Evolutionary conservation across 805 yeast species (phyloP), one percentile per base, ranked within the genome.

Genomic region (Ogataea saltuana): DNA sequence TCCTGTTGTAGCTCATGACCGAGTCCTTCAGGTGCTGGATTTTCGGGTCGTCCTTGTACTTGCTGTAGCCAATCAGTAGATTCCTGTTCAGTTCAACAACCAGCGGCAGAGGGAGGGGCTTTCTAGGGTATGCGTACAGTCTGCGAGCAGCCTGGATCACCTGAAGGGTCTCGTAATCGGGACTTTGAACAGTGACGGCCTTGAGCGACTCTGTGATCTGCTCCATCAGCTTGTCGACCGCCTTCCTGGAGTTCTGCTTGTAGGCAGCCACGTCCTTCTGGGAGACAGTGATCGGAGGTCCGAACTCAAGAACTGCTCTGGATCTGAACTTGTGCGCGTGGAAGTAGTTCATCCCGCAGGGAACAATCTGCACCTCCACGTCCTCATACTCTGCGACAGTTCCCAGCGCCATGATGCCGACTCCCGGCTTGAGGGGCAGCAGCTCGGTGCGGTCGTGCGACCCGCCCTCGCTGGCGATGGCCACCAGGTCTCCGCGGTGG

Each of bases 391-490:
- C 75, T 8, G 81, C 83, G 70, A 87, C 78, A 10, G 98, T 88
- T 4, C 99, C 99, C 22, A 91, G 70, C 0, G 97, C 99, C 98
- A 91, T 93, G 43, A 91, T 85, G 3, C 96, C 97, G 9, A 93
- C 97, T 44, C 99, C 99, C 0, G 98, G 97, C 61, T 93, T 93
- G 52, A 91, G 71, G 0, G 98, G 99, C 39, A 93, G 72, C 48
- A 91, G 67, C 44, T 88, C 91, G 1, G 98, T 81, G 51, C 98
- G 75, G 61, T 91, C 99, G 59, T 91, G 99, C n/a, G 97, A 89
- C 2, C 99, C 99, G 44, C 99, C 99, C 69, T 93, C 99, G 4
- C 98, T 97, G 64, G 90, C 95, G 46, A 93, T 90, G 8, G 97
- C 97, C 32, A 91, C 71, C 46, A 93, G 80, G 32, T 83, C 80